Conservation (phyloP, 768 basidiomycete genomes). For the Pleurotus platypus region DNA sequence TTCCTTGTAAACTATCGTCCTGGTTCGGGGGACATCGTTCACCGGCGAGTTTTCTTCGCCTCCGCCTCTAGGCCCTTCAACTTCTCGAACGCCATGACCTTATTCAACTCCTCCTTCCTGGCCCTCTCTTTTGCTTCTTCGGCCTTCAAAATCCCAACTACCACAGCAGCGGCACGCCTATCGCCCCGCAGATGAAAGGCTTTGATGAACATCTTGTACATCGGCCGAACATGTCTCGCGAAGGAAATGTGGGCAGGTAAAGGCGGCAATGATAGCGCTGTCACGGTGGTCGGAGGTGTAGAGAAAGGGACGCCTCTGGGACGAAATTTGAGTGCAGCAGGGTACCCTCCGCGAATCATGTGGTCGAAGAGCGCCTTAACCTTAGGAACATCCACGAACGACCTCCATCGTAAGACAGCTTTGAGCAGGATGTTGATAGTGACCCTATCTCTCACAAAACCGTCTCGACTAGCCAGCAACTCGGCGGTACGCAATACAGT, state of each 20-base stretch:
- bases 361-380: constrained; percentile 63
- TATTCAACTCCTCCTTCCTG: constrained; percentile 28
- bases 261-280: constrained; percentile 28
- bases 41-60: no score
- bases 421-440: constrained; percentile 71
- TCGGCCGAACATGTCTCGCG: constrained; percentile 55
- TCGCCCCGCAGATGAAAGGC: constrained; percentile 59
- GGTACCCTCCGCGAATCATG: constrained; percentile 58
- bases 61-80: constrained; percentile 21
- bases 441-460: constrained; percentile 61
- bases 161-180: constrained; percentile 42
- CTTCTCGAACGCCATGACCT: constrained; percentile 27
- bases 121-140: constrained; percentile 27
- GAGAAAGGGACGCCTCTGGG: constrained; percentile 41
- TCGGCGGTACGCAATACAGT: constrained; percentile 36
- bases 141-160: constrained; percentile 53
- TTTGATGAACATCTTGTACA: constrained; percentile 73
- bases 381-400: constrained; percentile 34
- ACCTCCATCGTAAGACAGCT: constrained; percentile 50
- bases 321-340: constrained; percentile 29
- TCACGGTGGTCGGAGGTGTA: constrained; percentile 21
- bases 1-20: no score
- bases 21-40: no score
- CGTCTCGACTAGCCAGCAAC: constrained; percentile 36
- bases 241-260: constrained; percentile 47